Percentiles rank a stretch among this genome's conserved stretches.
These are phyloP conservation scores for Collybia nuda DNA, from an alignment of 768 basidiomycete species.

Conservation along the genomic window DNA sequence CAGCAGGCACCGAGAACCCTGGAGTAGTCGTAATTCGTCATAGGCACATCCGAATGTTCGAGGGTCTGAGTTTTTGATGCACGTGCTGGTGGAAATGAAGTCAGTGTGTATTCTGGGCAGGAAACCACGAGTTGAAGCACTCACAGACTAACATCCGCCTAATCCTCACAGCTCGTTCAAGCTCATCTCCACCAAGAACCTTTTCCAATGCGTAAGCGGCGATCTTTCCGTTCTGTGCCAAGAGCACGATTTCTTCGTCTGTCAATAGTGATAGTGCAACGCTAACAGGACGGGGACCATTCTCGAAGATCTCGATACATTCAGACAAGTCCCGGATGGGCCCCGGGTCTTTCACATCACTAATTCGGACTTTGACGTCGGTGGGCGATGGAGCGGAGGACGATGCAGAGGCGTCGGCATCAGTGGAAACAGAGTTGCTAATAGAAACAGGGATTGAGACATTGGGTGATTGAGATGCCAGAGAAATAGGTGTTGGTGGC, in stretches of 20 bases:
- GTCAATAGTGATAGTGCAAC: conserved; percentile 61
- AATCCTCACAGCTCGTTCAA: conserved; percentile 84
- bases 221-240: conserved; percentile 90
- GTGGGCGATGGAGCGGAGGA: not conserved
- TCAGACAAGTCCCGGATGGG: conserved; percentile 63
- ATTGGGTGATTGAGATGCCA: not conserved
- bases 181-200: conserved; percentile 66
- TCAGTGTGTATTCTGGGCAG: too few species aligned
- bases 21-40: conserved; percentile 87
- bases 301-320: conserved; percentile 78
- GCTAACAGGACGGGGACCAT: conserved; percentile 62
- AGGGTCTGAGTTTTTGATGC: conserved; percentile 82
- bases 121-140: conserved; percentile 28
- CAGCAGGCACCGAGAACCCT: conserved; percentile 96
- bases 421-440: conserved; percentile 7
- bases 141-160: conserved; percentile 88
- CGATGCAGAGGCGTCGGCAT: conserved; percentile 7
- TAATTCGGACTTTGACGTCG: conserved; percentile 4
- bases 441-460: not conserved
- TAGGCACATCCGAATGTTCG: conserved; percentile 81
- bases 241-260: conserved; percentile 89
- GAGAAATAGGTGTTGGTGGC: not conserved
- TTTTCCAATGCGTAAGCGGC: conserved; percentile 96
- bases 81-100: conserved; percentile 53
- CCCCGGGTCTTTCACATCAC: conserved; percentile 6